Evolutionary conservation across 805 yeast genomes (phyloP), one percentile per base, ranked within the genome.

Genomic region (Starmera amethionina): DNA sequence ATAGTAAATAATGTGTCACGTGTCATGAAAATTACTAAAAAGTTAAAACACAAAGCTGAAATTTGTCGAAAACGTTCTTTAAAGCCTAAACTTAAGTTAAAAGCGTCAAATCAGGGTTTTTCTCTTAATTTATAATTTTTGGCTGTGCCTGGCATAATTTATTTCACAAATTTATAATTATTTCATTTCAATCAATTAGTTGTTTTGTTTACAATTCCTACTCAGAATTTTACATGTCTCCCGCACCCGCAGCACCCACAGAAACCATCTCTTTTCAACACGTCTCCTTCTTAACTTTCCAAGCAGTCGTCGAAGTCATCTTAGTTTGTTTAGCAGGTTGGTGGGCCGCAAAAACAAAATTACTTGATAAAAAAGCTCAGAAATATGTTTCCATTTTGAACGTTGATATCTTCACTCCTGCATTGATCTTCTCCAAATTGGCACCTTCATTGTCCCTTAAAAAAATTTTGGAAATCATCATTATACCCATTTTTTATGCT

Each of bases 321-420:
- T 65, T 88, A 37, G 82, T 93, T 30, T 82, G 96, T 49, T 58
- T 83, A 31, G 79, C 90, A 13, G 98, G 98, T 12, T 89, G 79
- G 56, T 67, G 84, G 64, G 86, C 94, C 30, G 93, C 96, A 8
- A 72, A 75, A 46, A 56, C 75, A 10, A 88, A 90, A 2, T 61
- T 85, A 33, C 69, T 93, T 35, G 75, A 74, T 40, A 73, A 82
- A 42, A 64, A 69, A 34, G 86, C 82, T n/a, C 95, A 88, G 51
- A 86, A 84, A 56, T 70, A 75, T 34, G 71, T 90, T 16, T 79
- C 93, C 5, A 65, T 72, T 42, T 68, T 90, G 40, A 90, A 90
- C 55, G 97, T 93, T 31, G 90, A 86, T 62, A 65, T 90, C 39
- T 90, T 93, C 67, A 93, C 97, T 16, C 97, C 98, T 8, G 89